Evolutionary conservation across 2,329 filamentous ascomycete genomes (phyloP), one percentile per base, ranked within the genome.

Genomic region (Ascochyta rabiei): DNA sequence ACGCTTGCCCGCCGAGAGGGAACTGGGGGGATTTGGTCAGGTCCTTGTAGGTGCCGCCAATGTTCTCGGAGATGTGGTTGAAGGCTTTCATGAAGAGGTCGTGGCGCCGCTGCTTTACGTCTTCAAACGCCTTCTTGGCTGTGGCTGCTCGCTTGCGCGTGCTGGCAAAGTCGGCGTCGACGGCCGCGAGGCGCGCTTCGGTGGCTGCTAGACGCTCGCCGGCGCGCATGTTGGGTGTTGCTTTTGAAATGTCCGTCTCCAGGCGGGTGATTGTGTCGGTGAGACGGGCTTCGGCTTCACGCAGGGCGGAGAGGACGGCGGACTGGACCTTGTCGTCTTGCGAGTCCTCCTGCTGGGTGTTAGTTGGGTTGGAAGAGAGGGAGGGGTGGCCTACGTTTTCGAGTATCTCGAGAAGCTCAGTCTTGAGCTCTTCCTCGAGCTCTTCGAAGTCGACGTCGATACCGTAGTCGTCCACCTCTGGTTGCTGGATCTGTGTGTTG

Each of bases 51-150:
- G 98, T 95, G 47, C 90, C 86, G 26, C 87, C 89, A 66, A 99
- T 98, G 73, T 97, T 92, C 66, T 96, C 91, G 38, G 91, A 90
- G 70, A 99, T 99, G 75, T 99, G 95, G 18, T 85, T 83, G 78
- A 97, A 98, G 12, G 95, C 95, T 73, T 92, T 93, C 80, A 93
- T 95, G 83, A 99, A 99, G 26, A 96, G 84, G 60, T 96, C 90
- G 60, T 89, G 91, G 50, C 95, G 89, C 76, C 89, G 86, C 52
- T 89, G 84, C 77, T 93, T 95, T 60, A 96, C 83, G 18, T 86
- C 81, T 66, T 91, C 89, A 70, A 98, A 99, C 2, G 86, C 86
- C n/a, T 93, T 88, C 67, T 90, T 91, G 10, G 91, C 89, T 38
- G 82, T 84, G 49, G 88, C 88, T 50, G 90, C 89, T 21, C 86